Base-by-base conservation (phyloP, 805 yeast species). In the Zygotorulaspora danielsina region DNA sequence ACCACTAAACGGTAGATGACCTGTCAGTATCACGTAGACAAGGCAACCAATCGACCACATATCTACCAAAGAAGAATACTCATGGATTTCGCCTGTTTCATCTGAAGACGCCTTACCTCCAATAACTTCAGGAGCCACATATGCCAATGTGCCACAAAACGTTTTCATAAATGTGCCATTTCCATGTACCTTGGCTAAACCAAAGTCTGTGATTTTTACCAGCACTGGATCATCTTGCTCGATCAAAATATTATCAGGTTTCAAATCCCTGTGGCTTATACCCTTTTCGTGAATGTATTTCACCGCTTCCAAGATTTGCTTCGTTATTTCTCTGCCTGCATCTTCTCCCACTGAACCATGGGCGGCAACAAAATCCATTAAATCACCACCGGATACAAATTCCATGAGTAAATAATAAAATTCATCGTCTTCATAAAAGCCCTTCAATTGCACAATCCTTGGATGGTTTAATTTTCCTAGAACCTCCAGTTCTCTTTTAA, bases 11-110 rank as follows among this genome's bases (percentile, higher is more conserved):
- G 99, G 99, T 45, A 90, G 68, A 70, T 87, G 96, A 0, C 93
- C 90, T 0, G 98, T 90, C 38, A 93, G 63, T 17, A 90, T 78
- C 3, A 93, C 98, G 65, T 88, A 93, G 1, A 88, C 82, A 19
- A 93, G 66, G 62, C 99, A 93, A 0, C 98, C 99, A 41, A 93
- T 72, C 1, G 97, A 87, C 99, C 99, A 93, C 75, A 93, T 86
- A 60, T 93, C 99, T 11, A 93, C 97, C 42, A 85, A 72, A 26
- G 84, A 81, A 2, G 96, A 86, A 56, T 93, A 93, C 36, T 61
- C 64, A 43, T 52, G 63, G 51, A 51, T 44, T 44, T 49, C 54
- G 21, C 49, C 53, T 19, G 49, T 45, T 34, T 45, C 42, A 10
- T 45, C 46, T 16, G 42, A 41, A 1, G 45, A 34, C 21, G 57